phyloP scores from a whole-genome alignment of 352 stramenopile species.

The Hyaloperonospora brassicae region DNA sequence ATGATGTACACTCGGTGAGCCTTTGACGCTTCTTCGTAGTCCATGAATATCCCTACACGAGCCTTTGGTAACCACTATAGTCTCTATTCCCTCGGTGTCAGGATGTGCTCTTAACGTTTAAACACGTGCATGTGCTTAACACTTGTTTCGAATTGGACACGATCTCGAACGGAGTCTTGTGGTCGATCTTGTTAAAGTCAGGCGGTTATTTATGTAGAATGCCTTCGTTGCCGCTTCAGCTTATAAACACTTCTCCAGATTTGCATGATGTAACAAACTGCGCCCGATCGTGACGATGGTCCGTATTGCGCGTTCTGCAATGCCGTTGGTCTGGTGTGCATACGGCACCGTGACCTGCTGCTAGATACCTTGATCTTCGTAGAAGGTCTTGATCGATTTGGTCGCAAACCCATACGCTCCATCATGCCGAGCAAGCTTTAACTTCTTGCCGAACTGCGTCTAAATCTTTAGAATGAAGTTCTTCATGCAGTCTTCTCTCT shows the following conservation, averaged over 20 bases:
- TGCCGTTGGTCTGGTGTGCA: neutral
- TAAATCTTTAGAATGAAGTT: too few species aligned
- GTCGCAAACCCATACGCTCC: neutral
- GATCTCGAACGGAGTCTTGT: neutral
- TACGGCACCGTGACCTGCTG: neutral
- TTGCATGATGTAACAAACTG: neutral
- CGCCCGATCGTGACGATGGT: constrained; percentile 1
- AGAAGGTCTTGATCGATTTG: neutral
- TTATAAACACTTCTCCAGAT: too few species aligned
- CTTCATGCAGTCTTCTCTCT: too few species aligned
- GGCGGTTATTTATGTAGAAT: neutral
- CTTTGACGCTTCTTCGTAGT: neutral
- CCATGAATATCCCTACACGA: neutral
- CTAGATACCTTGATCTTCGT: neutral
- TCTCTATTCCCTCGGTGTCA: neutral
- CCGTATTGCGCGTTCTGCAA: neutral
- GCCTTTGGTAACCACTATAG: neutral
- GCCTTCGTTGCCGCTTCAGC: neutral
- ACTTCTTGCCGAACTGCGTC: neutral
- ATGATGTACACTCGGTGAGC: neutral
- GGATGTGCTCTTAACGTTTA: neutral
- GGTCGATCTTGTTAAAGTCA: neutral
- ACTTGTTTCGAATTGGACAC: neutral
- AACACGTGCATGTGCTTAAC: neutral
- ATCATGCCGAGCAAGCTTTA: neutral